Conservation (phyloP, 805 yeast genomes). For the Torulaspora delbrueckii region DNA sequence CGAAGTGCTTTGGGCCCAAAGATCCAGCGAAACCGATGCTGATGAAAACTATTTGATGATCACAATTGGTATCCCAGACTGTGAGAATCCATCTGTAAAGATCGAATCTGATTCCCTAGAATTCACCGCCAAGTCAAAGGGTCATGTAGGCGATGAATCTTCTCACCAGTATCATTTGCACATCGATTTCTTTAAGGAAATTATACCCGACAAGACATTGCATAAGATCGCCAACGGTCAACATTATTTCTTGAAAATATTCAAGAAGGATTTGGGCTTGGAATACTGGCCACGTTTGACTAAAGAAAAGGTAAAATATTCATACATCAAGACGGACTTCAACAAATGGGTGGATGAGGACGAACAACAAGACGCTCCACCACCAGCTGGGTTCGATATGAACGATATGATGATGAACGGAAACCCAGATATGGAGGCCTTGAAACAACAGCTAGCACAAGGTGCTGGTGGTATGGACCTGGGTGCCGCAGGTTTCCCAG, state of each 20-base stretch:
- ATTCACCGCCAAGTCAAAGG: slow-evolving; percentile 40
- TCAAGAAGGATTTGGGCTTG: slow-evolving; percentile 59
- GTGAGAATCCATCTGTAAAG: slow-evolving; percentile 55
- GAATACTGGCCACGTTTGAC: slow-evolving; percentile 97
- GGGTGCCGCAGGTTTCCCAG: slow-evolving; percentile 24
- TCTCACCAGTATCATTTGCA: slow-evolving; percentile 52
- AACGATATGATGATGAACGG: slow-evolving; percentile 28
- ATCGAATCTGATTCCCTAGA: slow-evolving; percentile 53
- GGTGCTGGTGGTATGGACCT: slow-evolving; percentile 34
- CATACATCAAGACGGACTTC: slow-evolving; percentile 86
- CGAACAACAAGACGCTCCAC: slow-evolving; percentile 60
- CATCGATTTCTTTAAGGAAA: slow-evolving; percentile 70
- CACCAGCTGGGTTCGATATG: slow-evolving; percentile 38
- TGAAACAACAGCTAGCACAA: slow-evolving; percentile 32
- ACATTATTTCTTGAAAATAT: slow-evolving; percentile 56
- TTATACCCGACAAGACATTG: slow-evolving; percentile 60
- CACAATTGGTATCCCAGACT: slow-evolving; percentile 70
- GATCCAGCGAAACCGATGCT: slow-evolving; percentile 70
- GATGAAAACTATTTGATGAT: slow-evolving; percentile 70
- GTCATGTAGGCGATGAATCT: slow-evolving; percentile 42
- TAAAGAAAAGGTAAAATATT: slow-evolving; percentile 75
- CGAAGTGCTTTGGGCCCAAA: slow-evolving; percentile 91
- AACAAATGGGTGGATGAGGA: slow-evolving; percentile 99
- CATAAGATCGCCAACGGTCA: slow-evolving; percentile 50
- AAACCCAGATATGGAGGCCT: slow-evolving; percentile 36